These are phyloP conservation scores for Cystobasidiaceae sp. DNA, from an alignment of 1,284 basidiomycete genomes.

Conservation along the genomic window DNA sequence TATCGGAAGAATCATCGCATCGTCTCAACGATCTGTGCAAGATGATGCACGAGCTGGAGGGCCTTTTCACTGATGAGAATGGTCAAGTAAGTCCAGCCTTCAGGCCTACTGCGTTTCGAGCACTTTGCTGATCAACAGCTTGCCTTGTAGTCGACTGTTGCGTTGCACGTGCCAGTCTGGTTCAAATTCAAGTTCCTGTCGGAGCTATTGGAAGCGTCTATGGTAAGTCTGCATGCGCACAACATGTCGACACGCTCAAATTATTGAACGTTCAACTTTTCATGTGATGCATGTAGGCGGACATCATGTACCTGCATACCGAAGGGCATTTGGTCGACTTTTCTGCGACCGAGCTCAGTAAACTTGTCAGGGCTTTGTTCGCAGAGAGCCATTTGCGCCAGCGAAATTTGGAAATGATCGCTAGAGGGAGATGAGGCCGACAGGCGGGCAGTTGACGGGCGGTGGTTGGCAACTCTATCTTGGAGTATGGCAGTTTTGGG, in stretches of 20 bases:
- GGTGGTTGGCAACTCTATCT: neutral
- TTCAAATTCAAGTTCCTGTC: constrained; percentile 88
- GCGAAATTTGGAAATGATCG: constrained; percentile 67
- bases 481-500: neutral
- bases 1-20: constrained; percentile 83
- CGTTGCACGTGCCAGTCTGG: constrained; percentile 74
- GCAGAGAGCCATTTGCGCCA: constrained; percentile 78
- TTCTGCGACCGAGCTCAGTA: constrained; percentile 71
- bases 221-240: too few species aligned
- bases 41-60: constrained; percentile 67
- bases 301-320: constrained; percentile 88
- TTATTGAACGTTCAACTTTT: too few species aligned
- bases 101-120: neutral
- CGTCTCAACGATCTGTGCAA: constrained; percentile 73
- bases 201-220: constrained; percentile 83
- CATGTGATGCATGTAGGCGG: too few species aligned
- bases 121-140: neutral
- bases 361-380: constrained; percentile 79
- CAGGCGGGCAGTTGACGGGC: too few species aligned
- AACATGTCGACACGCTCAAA: too few species aligned
- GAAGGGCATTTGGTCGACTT: constrained; percentile 89
- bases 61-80: constrained; percentile 63
- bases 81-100: constrained; percentile 1
- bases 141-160: constrained; percentile 26
- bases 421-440: neutral